These are phyloP conservation scores for Lipomyces lipofer DNA, from an alignment of 805 yeast species.

Conservation along the genomic window DNA sequence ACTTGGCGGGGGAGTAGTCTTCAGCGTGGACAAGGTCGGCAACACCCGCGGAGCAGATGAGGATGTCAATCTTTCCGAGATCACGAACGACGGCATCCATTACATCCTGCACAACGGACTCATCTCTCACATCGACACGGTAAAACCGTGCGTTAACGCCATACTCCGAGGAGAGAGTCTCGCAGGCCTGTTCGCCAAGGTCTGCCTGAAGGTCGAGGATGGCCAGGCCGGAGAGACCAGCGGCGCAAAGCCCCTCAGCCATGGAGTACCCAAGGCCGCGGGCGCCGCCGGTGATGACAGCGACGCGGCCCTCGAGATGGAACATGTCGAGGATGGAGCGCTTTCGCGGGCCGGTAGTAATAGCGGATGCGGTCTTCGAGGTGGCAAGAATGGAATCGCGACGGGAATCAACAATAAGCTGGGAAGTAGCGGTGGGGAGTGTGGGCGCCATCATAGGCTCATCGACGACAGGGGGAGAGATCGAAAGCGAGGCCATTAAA, in stretches of 20 bases:
- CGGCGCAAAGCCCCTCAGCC: constrained; percentile 60
- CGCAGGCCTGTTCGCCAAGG: constrained; percentile 62
- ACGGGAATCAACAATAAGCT: constrained; percentile 18
- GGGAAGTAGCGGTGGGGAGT: neutral
- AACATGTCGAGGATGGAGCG: constrained; percentile 47
- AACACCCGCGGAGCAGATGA: constrained; percentile 66
- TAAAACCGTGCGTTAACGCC: constrained; percentile 63
- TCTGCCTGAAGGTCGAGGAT: constrained; percentile 59
- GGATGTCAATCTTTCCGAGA: constrained; percentile 57
- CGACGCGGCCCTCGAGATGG: constrained; percentile 64
- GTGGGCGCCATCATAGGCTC: neutral
- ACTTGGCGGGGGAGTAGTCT: constrained; percentile 64
- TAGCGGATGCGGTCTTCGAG: constrained; percentile 39
- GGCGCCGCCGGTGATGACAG: constrained; percentile 66
- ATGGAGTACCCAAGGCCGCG: constrained; percentile 64
- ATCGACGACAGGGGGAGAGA: neutral
- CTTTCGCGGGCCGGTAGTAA: constrained; percentile 9
- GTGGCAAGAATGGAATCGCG: constrained; percentile 38
- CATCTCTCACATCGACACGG: constrained; percentile 63
- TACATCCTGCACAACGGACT: constrained; percentile 49
- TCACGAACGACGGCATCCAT: constrained; percentile 54
- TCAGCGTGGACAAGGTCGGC: constrained; percentile 70
- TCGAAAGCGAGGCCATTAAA: neutral
- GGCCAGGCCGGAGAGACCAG: constrained; percentile 55
- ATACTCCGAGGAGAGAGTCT: constrained; percentile 50